phyloP scores from a whole-genome alignment of 2,329 filamentous ascomycete species.

The Diplodia sapinea region DNA sequence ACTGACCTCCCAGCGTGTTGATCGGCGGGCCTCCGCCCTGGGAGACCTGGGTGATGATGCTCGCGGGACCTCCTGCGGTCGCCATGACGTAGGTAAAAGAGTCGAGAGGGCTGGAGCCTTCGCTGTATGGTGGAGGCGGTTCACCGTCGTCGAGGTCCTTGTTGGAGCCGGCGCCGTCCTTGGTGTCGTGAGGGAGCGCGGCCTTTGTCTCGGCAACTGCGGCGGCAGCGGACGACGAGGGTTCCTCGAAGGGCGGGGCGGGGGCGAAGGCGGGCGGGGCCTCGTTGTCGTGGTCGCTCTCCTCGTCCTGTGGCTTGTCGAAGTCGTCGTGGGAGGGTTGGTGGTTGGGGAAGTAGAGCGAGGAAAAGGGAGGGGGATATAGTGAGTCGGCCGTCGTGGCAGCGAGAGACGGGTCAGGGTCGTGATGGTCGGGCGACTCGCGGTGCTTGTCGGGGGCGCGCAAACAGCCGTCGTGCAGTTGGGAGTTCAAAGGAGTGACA shows the following conservation, averaged over 20 bases:
- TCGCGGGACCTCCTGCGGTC: constrained; percentile 92
- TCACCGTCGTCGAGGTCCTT: constrained; percentile 82
- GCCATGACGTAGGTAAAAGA: constrained; percentile 98
- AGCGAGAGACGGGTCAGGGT: constrained; percentile 33
- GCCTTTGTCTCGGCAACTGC: constrained; percentile 77
- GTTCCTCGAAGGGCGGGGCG: constrained; percentile 57
- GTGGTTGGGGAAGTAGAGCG: constrained; percentile 62
- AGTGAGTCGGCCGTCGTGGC: constrained; percentile 59
- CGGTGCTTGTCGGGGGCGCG: constrained; percentile 29
- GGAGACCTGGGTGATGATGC: constrained; percentile 99
- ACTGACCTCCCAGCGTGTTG: constrained; percentile 81
- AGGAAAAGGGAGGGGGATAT: constrained; percentile 67
- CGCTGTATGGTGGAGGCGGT: constrained; percentile 93
- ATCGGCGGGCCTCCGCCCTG: constrained; percentile 85
- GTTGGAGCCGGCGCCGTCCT: constrained; percentile 70
- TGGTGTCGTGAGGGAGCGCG: constrained; percentile 80
- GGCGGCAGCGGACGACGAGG: constrained; percentile 55
- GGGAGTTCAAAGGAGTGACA: constrained; percentile 49
- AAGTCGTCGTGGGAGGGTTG: constrained; percentile 55
- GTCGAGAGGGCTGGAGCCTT: constrained; percentile 89
- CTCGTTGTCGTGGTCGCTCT: constrained; percentile 40
- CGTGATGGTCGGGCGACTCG: constrained; percentile 26
- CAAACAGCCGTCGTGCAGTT: constrained; percentile 37
- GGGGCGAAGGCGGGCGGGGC: constrained; percentile 59
- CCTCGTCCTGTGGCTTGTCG: constrained; percentile 49